Base-by-base conservation (phyloP, 192 early-diverging fungal genomes). In the Coemansia sp. region DNA sequence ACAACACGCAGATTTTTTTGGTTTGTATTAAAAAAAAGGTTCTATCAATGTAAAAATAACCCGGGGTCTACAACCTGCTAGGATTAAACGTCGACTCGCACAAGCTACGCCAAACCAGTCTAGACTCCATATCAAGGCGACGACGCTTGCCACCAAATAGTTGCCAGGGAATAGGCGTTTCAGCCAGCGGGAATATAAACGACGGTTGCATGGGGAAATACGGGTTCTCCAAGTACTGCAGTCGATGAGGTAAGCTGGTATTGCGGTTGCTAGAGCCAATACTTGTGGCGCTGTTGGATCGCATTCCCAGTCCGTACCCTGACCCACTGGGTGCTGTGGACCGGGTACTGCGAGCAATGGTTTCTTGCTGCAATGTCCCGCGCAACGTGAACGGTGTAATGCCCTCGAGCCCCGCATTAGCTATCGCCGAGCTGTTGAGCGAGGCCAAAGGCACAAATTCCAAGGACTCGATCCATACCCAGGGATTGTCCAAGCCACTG, bases 341-440 rank as follows among this genome's bases (percentile, higher is more conserved):
- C 9, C 16, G 59, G 9, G 16, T 31, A 55, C 60, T 22, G 12
- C 46, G 62, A 22, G 27, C n/a, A 10, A 47, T 24, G 36, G 61
- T 67, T 43, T 82, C 80, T 34, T 74, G 72, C 72, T 77, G 75
- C 31, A 83, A 34, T 27, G 63, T 72, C 0, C 80, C 80, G 16
- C 80, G 80, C 61, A 83, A 29, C n/a, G 82, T 78, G 52, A 79
- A 84, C 20, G 82, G 82, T 12, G 77, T 84, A 68, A 84, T 78
- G 43, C 82, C 77, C 61, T 84, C 77, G 24, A 84, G 63, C 20
- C 82, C 82, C 24, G 22, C 29, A 40, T 33, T 57, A 0, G 65
- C 27, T 10, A 72, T 68, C 2, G 77, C 49, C n/a, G 67, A 44
- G 52, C 43, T 52, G 44, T 41, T 70, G 38, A 71, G 64, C 38